Conservation (phyloP, 2,329 filamentous ascomycete genomes). For the Geosmithia putterillii region DNA sequence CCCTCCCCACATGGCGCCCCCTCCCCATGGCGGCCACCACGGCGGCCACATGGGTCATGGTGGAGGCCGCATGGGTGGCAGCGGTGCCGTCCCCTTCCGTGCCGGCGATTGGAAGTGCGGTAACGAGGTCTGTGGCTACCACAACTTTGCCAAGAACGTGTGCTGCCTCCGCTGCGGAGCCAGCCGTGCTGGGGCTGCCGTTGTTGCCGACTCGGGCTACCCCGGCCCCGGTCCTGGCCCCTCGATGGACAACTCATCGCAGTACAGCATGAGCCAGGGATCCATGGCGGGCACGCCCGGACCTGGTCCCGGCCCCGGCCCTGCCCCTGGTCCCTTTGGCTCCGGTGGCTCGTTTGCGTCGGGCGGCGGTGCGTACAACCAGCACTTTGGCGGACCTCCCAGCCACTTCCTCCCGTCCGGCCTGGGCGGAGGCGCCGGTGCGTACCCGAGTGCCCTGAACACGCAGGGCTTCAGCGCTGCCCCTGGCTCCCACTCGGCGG, state of each 20-base stretch:
- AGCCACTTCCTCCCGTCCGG: conserved; percentile 87
- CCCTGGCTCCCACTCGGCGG: conserved; percentile 68
- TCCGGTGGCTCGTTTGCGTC: conserved; percentile 58
- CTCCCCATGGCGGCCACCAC: conserved; percentile 48
- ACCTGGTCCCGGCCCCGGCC: conserved; percentile 62
- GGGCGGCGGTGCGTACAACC: conserved; percentile 46
- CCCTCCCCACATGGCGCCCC: conserved; percentile 68
- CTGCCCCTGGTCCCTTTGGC: conserved; percentile 65
- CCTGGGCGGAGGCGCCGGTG: conserved; percentile 56
- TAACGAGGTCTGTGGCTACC: conserved; percentile 92
- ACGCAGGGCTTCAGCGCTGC: conserved; percentile 63
- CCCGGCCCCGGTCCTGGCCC: conserved; percentile 44
- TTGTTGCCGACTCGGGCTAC: conserved; percentile 89
- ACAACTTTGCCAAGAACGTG: conserved; percentile 99
- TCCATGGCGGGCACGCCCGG: conserved; percentile 79
- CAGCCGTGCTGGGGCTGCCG: conserved; percentile 82
- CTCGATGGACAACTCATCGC: conserved; percentile 67
- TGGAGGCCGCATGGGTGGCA: conserved; percentile 63
- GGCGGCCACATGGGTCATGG: conserved; percentile 37
- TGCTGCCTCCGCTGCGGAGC: conserved; percentile 94
- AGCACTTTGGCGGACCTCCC: conserved; percentile 78
- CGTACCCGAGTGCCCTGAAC: conserved; percentile 68
- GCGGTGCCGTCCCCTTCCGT: conserved; percentile 87
- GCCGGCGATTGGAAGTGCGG: conserved; percentile 99
- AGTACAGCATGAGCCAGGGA: conserved; percentile 74